Conservation (phyloP, 352 stramenopile genomes). For the Globisporangium spinosum region DNA sequence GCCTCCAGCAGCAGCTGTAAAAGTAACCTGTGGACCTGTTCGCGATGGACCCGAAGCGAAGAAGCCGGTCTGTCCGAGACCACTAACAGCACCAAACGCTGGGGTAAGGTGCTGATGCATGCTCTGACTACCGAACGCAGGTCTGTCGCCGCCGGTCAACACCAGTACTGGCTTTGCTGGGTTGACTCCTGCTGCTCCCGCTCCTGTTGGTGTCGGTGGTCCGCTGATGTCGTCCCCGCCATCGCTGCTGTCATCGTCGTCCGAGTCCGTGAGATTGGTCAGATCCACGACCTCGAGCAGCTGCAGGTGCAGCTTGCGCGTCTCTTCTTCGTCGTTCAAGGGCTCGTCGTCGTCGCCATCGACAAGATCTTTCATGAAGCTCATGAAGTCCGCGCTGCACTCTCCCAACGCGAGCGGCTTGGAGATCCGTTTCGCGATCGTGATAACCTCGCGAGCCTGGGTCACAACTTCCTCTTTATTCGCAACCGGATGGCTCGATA, state of each 20-base stretch:
- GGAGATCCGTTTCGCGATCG: neutral
- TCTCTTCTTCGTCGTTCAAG: conserved; percentile 36
- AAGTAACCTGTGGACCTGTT: neutral
- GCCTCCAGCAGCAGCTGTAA: conserved; percentile 15
- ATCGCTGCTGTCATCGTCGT: conserved; percentile 33
- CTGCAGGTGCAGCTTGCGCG: conserved; percentile 29
- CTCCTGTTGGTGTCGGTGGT: neutral
- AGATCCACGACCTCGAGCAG: conserved; percentile 60
- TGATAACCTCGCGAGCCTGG: conserved; percentile 1
- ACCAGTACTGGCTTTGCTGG: conserved; percentile 8
- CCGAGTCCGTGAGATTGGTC: conserved; percentile 54
- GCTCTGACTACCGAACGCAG: neutral
- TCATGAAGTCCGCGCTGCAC: conserved; percentile 40
- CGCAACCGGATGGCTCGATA: neutral
- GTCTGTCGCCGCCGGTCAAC: neutral
- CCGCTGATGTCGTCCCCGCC: conserved; percentile 25
- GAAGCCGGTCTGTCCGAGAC: neutral
- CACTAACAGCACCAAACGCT: neutral
- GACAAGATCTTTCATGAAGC: conserved; percentile 45
- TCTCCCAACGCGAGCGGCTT: conserved; percentile 28
- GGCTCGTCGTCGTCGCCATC: conserved; percentile 34
- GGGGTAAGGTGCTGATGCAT: neutral
- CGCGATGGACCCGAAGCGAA: neutral
- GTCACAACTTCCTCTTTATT: conserved; percentile 14
- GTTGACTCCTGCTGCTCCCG: neutral